Evolutionary conservation across 305 asterid genomes (phyloP).

Genomic region (Fraxinus angustifolia): DNA sequence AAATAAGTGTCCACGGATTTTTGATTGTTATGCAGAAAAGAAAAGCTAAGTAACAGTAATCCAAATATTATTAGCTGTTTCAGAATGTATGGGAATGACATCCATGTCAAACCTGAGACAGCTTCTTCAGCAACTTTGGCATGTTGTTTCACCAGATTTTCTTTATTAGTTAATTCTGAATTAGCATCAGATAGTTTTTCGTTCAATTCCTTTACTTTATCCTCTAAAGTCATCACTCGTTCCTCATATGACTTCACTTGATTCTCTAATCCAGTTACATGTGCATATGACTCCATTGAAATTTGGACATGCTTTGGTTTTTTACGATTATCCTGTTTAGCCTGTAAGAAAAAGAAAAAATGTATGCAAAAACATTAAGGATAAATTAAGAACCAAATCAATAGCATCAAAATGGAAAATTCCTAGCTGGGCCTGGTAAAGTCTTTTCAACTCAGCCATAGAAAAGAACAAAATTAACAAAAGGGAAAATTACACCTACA

Average conservation of each 20-base stretch:
- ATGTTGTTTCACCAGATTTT: conserved; percentile 85
- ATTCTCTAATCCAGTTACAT: conserved; percentile 87
- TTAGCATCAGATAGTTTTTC: conserved; percentile 71
- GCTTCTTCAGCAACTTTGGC: conserved; percentile 99
- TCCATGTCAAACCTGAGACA: conserved; percentile 66
- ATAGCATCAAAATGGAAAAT: background rate
- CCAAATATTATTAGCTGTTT: conserved; percentile 90
- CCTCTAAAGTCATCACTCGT: conserved; percentile 42
- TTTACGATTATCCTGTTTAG: conserved; percentile 54
- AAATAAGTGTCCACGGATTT: conserved; percentile 22
- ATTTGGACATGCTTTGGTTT: conserved; percentile 89
- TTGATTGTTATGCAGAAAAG: background rate
- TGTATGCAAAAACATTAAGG: background rate
- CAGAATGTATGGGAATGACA: conserved; percentile 83
- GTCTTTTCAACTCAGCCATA: background rate
- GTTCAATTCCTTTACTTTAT: conserved; percentile 69
- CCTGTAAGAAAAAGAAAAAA: conserved; percentile 31
- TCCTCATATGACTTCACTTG: conserved; percentile 48
- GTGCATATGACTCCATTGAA: conserved; percentile 85
- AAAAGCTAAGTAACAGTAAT: background rate
- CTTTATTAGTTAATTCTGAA: conserved; percentile 71
- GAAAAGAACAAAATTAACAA: background rate
- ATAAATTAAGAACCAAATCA: background rate
- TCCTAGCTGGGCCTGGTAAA: background rate
- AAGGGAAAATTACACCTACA: background rate